Evolutionary conservation across 352 stramenopile species (phyloP), one percentile per base, ranked within the genome.

Genomic region (Phytopythium oedochilum): DNA sequence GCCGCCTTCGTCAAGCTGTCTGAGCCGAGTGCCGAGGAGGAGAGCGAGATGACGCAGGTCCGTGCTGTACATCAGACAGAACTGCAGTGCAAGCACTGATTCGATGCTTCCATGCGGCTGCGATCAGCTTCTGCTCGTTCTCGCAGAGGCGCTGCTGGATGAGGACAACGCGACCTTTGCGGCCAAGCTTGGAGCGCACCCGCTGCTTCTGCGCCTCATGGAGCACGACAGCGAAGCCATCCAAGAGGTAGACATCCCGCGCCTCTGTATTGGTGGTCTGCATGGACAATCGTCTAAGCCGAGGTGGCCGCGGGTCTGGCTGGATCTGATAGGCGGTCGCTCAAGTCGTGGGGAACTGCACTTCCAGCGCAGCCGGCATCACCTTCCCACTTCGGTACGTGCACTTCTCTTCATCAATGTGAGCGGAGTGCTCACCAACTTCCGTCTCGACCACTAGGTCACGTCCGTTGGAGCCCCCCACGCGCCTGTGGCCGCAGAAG

Each of bases 141-240:
- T 92, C 10, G 73, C 84, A 8, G 64, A 77, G 34, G 74, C 70
- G 12, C 59, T 89, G n/a, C 59, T 73, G 14, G 81, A 94, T 63
- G 81, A 92, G 66, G 81, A 94, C 69, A 92, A 94, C 60, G 75
- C 82, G 31, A 89, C 76, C 8, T 90, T 86, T 45, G 69, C 39
- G 87, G 84, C 84, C 8, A 74, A 68, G 23, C 77, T 89, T 32
- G 84, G 84, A 51, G 70, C 74, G 15, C 84, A 94, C 44, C 59
- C 67, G 2, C 57, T 85, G 40, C 60, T 94, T 25, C 70, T 92
- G 63, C 81, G 69, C 22, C 70, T 94, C 17, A 89, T 94, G 80
- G 76, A 92, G 40, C 75, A 94, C 53, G 72, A 86, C 22, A 67
- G 77, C 53, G 84, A 92, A 59, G 57, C 73, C 17, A 90, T 94